A percentile compares a stretch with the other conserved stretches of the same genome.
phyloP scores from a whole-genome alignment of 164 flowering plant genomes.

The Liquidambar formosana region DNA sequence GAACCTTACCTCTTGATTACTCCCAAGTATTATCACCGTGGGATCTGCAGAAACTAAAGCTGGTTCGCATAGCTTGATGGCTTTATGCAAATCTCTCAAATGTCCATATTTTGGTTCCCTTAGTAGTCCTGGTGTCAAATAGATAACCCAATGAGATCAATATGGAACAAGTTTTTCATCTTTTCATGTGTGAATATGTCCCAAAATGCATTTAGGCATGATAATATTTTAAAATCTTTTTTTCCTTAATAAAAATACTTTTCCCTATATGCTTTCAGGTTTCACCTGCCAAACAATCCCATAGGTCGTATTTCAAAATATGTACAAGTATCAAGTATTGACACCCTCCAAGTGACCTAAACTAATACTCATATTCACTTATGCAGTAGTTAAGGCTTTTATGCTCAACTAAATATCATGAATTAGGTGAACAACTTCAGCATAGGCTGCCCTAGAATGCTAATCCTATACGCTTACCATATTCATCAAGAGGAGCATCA shows the following conservation, averaged over 20 bases:
- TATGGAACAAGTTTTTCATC: no score
- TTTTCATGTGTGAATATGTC: no score
- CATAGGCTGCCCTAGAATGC: background rate
- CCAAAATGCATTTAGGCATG: no score
- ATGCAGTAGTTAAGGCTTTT: no score
- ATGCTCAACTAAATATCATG: background rate
- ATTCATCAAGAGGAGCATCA: slow-evolving; percentile 66
- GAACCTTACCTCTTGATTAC: slow-evolving; percentile 59
- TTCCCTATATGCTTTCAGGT: no score
- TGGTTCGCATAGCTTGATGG: slow-evolving; percentile 77
- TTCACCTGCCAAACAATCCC: no score
- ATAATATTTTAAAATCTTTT: no score
- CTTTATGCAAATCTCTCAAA: slow-evolving; percentile 77
- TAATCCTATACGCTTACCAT: slow-evolving; percentile 31
- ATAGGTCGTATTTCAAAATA: no score
- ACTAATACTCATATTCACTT: no score
- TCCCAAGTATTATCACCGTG: slow-evolving; percentile 49
- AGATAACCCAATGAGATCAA: background rate
- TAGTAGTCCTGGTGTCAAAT: slow-evolving; percentile 48
- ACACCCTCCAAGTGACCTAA: no score
- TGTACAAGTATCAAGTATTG: no score
- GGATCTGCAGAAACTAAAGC: slow-evolving; percentile 80
- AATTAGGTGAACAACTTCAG: slow-evolving; percentile 4
- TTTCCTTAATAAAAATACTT: no score
- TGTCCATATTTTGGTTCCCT: slow-evolving; percentile 89